phyloP scores from a whole-genome alignment of 2,329 filamentous ascomycete genomes.

The Calonectria fujianensis region DNA sequence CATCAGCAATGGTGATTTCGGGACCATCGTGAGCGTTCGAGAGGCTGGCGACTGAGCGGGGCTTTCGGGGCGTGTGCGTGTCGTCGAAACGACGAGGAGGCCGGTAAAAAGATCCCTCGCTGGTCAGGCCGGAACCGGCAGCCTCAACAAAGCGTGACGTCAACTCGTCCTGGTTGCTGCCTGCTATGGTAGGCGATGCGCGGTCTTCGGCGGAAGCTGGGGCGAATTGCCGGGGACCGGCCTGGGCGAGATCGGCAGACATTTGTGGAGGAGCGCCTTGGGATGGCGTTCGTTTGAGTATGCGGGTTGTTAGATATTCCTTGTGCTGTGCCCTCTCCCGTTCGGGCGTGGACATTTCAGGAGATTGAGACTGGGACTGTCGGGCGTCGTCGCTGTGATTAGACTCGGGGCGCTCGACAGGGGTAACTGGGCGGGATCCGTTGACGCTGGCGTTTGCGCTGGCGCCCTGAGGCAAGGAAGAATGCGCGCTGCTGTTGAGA shows the following conservation, averaged over 20 bases:
- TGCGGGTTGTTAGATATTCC: slow-evolving; percentile 79
- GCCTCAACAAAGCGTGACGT: slow-evolving; percentile 77
- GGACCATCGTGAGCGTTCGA: slow-evolving; percentile 53
- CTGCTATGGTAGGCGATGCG: slow-evolving; percentile 50
- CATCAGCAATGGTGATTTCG: slow-evolving; percentile 51
- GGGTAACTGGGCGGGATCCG: slow-evolving; percentile 61
- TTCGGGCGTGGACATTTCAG: slow-evolving; percentile 57
- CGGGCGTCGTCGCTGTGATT: slow-evolving; percentile 41
- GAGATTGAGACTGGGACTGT: slow-evolving; percentile 33
- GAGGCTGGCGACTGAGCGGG: slow-evolving; percentile 65
- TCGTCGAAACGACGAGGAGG: slow-evolving; percentile 59
- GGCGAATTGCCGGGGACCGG: slow-evolving; percentile 62
- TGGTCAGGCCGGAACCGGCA: slow-evolving; percentile 69
- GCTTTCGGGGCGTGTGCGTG: slow-evolving; percentile 60
- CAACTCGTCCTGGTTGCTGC: slow-evolving; percentile 67
- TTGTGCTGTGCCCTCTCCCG: slow-evolving; percentile 72
- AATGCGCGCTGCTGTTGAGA: slow-evolving; percentile 69
- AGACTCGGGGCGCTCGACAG: slow-evolving; percentile 51
- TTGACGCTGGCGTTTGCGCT: slow-evolving; percentile 58
- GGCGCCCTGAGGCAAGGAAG: slow-evolving; percentile 63
- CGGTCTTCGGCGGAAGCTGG: slow-evolving; percentile 56
- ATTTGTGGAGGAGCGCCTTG: slow-evolving; percentile 79
- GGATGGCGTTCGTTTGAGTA: slow-evolving; percentile 79
- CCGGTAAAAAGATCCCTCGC: slow-evolving; percentile 72
- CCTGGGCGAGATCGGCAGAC: slow-evolving; percentile 72